These are phyloP conservation scores for Nannizziopsis arthrosporioides DNA, from an alignment of 2,329 filamentous ascomycete genomes.

Conservation along the genomic window DNA sequence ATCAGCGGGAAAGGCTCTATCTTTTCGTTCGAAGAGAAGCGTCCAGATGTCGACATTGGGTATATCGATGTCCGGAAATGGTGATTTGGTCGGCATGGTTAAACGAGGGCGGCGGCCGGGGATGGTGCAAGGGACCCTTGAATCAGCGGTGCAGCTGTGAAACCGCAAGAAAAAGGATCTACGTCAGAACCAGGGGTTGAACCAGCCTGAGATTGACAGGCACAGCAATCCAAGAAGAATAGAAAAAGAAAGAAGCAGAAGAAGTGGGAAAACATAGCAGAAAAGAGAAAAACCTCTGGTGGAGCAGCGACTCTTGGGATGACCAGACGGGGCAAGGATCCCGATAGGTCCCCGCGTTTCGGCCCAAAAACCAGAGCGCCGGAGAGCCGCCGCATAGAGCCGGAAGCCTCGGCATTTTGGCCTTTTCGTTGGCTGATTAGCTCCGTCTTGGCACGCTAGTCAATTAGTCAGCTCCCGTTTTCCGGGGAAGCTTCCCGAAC, in stretches of 20 bases:
- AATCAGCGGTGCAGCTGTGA: neutral
- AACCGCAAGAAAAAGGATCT: neutral
- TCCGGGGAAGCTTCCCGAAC: too few relatives aligned
- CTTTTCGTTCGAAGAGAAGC: slow-evolving; percentile 60
- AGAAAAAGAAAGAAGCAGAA: neutral
- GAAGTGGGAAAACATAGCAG: neutral
- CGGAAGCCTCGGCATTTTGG: slow-evolving; percentile 6
- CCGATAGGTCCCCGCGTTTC: slow-evolving; percentile 4
- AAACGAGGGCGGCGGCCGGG: neutral
- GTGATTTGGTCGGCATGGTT: slow-evolving; percentile 59
- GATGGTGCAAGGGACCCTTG: slow-evolving; percentile 3
- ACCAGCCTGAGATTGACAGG: neutral
- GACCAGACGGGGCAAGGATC: neutral
- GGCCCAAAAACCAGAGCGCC: neutral
- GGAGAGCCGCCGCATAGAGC: neutral
- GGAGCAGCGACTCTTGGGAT: neutral
- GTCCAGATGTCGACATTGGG: slow-evolving; percentile 68
- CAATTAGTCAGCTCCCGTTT: neutral
- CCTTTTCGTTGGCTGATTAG: slow-evolving; percentile 1
- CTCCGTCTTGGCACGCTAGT: slow-evolving; percentile 8
- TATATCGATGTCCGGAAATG: slow-evolving; percentile 53
- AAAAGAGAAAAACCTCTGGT: neutral
- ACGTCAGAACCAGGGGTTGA: neutral
- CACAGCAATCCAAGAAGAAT: neutral
- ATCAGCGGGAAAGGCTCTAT: slow-evolving; percentile 55